Percentiles rank a stretch among this genome's conserved stretches.
Evolutionary conservation across 768 basidiomycete genomes (phyloP).

Genomic region (Lactifluus volemus): DNA sequence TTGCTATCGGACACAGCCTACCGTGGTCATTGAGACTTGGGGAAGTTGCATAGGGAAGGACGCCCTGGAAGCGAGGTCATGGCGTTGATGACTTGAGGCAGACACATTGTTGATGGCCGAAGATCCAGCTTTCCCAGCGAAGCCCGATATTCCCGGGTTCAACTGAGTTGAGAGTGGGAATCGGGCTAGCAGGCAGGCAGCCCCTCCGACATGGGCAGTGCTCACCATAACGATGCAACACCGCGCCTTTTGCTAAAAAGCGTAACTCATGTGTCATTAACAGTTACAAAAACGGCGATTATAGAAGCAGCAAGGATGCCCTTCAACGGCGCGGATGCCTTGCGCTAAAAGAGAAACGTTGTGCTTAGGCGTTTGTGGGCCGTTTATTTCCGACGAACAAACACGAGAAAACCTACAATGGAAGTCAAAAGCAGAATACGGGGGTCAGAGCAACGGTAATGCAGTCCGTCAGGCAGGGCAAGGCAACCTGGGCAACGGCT

Average conservation of each 20-base stretch:
- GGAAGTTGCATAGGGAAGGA: not conserved
- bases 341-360: not conserved
- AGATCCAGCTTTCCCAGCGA: not conserved
- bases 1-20: not conserved
- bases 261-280: conserved; percentile 3
- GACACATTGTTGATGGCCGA: conserved; percentile 2
- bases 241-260: not conserved
- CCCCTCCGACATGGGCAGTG: not conserved
- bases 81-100: conserved; percentile 7
- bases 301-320: not conserved
- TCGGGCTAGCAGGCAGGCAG: not conserved
- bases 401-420: not conserved
- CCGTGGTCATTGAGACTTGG: not conserved
- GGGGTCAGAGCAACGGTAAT: not conserved
- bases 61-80: not conserved
- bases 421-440: not conserved
- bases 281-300: not conserved
- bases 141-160: conserved; percentile 6
- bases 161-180: not conserved
- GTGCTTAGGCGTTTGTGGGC: not conserved
- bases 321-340: not conserved
- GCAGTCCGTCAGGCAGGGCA: not conserved
- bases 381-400: conserved; percentile 1
- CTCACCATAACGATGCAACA: not conserved
- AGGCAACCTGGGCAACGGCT: not conserved